phyloP scores from a whole-genome alignment of 129 eudicot genomes.

The Cynara cardunculus region DNA sequence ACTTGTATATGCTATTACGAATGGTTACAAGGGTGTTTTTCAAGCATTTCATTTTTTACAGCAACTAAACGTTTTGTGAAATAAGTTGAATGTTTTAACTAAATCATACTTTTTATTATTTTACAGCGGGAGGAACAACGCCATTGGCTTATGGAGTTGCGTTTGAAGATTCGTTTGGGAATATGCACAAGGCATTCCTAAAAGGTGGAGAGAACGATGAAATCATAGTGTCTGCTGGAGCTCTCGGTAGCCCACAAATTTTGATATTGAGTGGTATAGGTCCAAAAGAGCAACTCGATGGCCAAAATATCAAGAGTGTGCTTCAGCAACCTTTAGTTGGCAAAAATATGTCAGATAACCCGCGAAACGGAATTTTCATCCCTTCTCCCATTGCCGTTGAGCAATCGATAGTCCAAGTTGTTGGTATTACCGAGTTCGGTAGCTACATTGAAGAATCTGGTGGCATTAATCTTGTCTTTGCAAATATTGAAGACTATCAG shows the following conservation, averaged over 20 bases:
- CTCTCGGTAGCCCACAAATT: not conserved
- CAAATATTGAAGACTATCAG: slow-evolving; percentile 28
- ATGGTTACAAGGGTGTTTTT: too few relatives aligned
- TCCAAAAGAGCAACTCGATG: slow-evolving; percentile 19
- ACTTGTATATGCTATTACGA: too few relatives aligned
- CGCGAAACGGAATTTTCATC: not conserved
- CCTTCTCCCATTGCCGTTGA: not conserved
- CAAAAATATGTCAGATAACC: not conserved
- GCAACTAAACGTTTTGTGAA: not conserved
- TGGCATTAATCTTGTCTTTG: not conserved
- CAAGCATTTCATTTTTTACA: too few relatives aligned
- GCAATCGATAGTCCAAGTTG: not conserved
- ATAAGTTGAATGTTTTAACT: not conserved
- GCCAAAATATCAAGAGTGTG: not conserved
- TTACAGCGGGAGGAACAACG: slow-evolving; percentile 32
- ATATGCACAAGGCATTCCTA: slow-evolving; percentile 37
- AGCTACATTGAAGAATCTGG: not conserved
- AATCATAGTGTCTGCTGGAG: not conserved
- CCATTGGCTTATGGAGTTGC: slow-evolving; percentile 59
- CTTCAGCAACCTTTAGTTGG: not conserved
- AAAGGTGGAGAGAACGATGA: not conserved
- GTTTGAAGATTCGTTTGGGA: slow-evolving; percentile 58
- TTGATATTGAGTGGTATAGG: not conserved
- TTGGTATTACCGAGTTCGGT: not conserved
- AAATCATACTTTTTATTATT: not conserved